Evolutionary conservation across 2,329 filamentous ascomycete species (phyloP), one percentile per base, ranked within the genome.

Genomic region (Sclerotinia sclerotiorum): DNA sequence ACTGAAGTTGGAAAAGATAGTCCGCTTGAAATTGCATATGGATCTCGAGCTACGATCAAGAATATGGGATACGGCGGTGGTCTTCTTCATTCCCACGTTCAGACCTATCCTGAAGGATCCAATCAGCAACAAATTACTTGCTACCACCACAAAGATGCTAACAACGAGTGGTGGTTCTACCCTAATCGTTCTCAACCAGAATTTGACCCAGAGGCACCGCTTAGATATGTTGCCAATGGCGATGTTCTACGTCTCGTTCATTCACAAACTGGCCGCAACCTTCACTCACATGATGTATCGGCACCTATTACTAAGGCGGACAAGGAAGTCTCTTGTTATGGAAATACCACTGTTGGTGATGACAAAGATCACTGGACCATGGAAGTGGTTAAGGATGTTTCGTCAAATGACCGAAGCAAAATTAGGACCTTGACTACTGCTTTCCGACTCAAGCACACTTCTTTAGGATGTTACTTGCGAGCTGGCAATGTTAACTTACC

Each of bases 81-180:
- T 79, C 88, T 99, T 48, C 88, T 98, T 57, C 94, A 98, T 81
- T 97, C 94, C 54, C 95, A 98, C 83, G 87, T 97, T 71, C 94
- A 98, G 81, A 97, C 93, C 11, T 98, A 93, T 79, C 94, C 94
- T 0, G 94, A 97, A 78, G 95, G 94, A 44, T 98, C 95, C 49
- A 83, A 82, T 65, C 95, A 99, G 81, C 96, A 99, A 80, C 95
- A 99, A 79, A 90, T 99, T 71, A 99, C 95, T 71, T 99, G 96
- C 84, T 99, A 99, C 81, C 95, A 99, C 81, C 95, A 99, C 85
- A 99, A 99, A 80, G 95, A 99, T 83, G 86, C 94, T 79, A 99
- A 99, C 87, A 99, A 99, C 79, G 95, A 99, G 79, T 99, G 95
- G 95, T 97, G 96, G 82, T 94, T 99, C 81, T 97, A 97, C 79